A percentile compares a stretch with the other conserved stretches of the same genome.
phyloP scores from a whole-genome alignment of 129 eudicot genomes.

The Logfia minima region DNA sequence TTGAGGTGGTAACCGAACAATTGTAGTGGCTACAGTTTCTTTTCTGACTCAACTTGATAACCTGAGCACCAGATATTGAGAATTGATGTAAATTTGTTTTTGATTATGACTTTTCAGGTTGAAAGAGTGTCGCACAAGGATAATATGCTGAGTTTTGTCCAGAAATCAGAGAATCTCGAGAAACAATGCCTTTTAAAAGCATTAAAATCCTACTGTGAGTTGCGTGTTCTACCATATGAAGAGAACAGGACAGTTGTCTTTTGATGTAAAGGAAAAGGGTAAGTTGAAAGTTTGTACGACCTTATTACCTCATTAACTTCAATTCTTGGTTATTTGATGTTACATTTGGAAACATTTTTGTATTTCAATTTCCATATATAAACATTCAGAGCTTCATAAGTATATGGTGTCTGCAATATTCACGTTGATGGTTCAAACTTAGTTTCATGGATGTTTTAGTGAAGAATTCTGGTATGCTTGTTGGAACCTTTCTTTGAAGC shows the following conservation, averaged over 20 bases:
- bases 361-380: slow-evolving; percentile 14
- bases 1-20: not conserved
- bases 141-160: slow-evolving; percentile 71
- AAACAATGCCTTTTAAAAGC: slow-evolving; percentile 92
- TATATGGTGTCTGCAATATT: slow-evolving; percentile 9
- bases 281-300: not conserved
- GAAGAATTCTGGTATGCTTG: slow-evolving; percentile 4
- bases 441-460: not conserved
- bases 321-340: slow-evolving; percentile 15
- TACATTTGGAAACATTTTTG: slow-evolving; percentile 9
- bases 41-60: not conserved
- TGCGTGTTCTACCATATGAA: slow-evolving; percentile 80
- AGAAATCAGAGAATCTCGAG: slow-evolving; percentile 88
- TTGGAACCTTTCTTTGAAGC: slow-evolving; percentile 1
- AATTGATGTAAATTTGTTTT: not conserved
- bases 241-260: slow-evolving; percentile 85
- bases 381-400: not conserved
- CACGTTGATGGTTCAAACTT: slow-evolving; percentile 17
- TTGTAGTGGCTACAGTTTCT: not conserved
- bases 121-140: slow-evolving; percentile 95
- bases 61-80: not conserved
- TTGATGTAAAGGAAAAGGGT: slow-evolving; percentile 28
- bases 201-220: slow-evolving; percentile 78
- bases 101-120: slow-evolving; percentile 49
- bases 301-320: slow-evolving; percentile 1